Evolutionary conservation across 768 basidiomycete genomes (phyloP).

Genomic region (Galerina marginata): DNA sequence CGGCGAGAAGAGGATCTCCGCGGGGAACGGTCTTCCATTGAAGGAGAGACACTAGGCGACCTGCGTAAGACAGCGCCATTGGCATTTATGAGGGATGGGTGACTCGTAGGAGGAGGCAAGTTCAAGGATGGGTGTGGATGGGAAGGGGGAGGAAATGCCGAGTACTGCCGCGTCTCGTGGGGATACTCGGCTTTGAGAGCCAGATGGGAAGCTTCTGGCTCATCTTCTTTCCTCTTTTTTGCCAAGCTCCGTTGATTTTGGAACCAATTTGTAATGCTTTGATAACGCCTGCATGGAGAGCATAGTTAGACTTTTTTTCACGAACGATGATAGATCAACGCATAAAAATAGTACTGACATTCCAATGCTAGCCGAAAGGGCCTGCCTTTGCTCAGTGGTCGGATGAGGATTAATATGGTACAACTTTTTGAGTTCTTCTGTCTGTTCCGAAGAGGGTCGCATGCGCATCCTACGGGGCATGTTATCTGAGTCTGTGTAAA

Average conservation of each 20-base stretch:
- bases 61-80: slow-evolving; percentile 36
- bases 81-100: slow-evolving; percentile 37
- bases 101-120: slow-evolving; percentile 39
- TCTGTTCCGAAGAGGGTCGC: slow-evolving; percentile 67
- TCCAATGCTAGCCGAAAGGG: slow-evolving; percentile 70
- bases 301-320: slow-evolving; percentile 36
- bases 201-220: slow-evolving; percentile 32
- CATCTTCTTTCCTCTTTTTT: slow-evolving; percentile 72
- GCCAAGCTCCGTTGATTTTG: slow-evolving; percentile 84
- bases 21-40: slow-evolving; percentile 42
- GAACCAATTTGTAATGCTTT: slow-evolving; percentile 87
- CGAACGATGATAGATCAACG: slow-evolving; percentile 28
- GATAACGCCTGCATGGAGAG: slow-evolving; percentile 63
- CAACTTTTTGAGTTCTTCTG: slow-evolving; percentile 69
- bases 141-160: slow-evolving; percentile 54
- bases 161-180: slow-evolving; percentile 45
- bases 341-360: slow-evolving; percentile 61
- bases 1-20: slow-evolving; percentile 44
- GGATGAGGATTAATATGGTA: slow-evolving; percentile 73
- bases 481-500: slow-evolving; percentile 53
- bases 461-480: slow-evolving; percentile 67
- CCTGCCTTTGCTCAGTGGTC: slow-evolving; percentile 66
- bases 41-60: slow-evolving; percentile 47
- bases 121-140: slow-evolving; percentile 50
- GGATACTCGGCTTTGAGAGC: slow-evolving; percentile 37